phyloP scores from a whole-genome alignment of 305 asterid genomes.

The Rubia tinctorum region DNA sequence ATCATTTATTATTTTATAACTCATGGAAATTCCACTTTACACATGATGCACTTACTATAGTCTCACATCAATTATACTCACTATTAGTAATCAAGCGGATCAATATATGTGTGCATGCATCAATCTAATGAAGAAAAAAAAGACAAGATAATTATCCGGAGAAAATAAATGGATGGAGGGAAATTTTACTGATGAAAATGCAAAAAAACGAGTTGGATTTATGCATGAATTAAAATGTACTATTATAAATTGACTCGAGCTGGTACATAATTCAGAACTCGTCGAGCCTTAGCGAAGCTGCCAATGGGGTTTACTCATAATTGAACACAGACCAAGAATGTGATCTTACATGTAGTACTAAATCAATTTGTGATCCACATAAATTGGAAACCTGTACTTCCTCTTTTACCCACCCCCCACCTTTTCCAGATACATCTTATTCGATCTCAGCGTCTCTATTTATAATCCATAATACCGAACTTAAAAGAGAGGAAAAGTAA shows the following conservation, averaged over 20 bases:
- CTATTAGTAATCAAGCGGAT: neutral
- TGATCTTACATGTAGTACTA: neutral
- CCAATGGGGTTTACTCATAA: constrained; percentile 5
- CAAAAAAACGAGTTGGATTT: neutral
- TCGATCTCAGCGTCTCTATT: too few relatives aligned
- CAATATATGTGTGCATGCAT: neutral
- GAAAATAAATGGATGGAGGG: neutral
- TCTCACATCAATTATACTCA: neutral
- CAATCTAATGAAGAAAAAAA: neutral
- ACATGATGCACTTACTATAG: too few relatives aligned
- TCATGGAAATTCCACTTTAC: too few relatives aligned
- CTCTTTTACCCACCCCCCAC: neutral
- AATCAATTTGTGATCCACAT: neutral
- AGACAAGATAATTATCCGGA: too few relatives aligned
- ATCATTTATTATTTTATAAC: too few relatives aligned
- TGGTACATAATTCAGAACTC: neutral
- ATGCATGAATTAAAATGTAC: neutral
- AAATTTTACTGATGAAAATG: neutral
- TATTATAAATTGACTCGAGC: neutral
- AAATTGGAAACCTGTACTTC: neutral
- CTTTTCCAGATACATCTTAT: neutral
- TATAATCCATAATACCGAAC: too few relatives aligned
- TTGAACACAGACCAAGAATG: neutral
- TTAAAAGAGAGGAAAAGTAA: too few relatives aligned
- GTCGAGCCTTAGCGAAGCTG: neutral